Percentiles rank a stretch among this genome's conserved stretches.
Evolutionary conservation across 2,329 filamentous ascomycete genomes (phyloP).

Genomic region (Fusarium sp.): DNA sequence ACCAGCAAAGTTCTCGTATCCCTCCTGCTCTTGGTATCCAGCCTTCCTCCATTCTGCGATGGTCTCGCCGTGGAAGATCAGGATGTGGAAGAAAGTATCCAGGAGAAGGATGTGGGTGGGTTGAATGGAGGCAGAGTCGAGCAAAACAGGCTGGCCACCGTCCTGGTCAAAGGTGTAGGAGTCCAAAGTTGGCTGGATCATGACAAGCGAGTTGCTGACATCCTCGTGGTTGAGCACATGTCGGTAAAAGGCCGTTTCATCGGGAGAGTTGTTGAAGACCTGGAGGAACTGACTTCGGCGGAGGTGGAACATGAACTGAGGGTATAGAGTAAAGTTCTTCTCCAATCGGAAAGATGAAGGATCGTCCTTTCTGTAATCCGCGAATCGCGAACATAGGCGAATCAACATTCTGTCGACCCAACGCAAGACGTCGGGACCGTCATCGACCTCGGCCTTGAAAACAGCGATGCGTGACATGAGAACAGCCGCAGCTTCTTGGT

Average conservation of each 20-base stretch:
- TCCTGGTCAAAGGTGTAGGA: slow-evolving; percentile 98
- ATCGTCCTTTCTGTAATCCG: slow-evolving; percentile 98
- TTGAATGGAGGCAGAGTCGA: slow-evolving; percentile 97
- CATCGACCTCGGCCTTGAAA: slow-evolving; percentile 98
- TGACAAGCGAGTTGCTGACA: slow-evolving; percentile 94
- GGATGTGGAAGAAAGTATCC: slow-evolving; percentile 99
- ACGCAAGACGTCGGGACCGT: slow-evolving; percentile 95
- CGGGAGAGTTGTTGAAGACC: slow-evolving; percentile 99
- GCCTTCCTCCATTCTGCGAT: slow-evolving; percentile 98
- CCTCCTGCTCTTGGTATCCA: slow-evolving; percentile 97
- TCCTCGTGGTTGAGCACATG: slow-evolving; percentile 98
- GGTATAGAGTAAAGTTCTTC: slow-evolving; percentile 99
- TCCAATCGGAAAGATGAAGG: slow-evolving; percentile 96
- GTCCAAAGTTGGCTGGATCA: slow-evolving; percentile 98
- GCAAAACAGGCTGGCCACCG: slow-evolving; percentile 88
- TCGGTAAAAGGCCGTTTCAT: slow-evolving; percentile 98
- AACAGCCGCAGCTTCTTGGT: slow-evolving; percentile 96
- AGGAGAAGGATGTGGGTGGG: slow-evolving; percentile 92
- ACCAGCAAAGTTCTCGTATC: slow-evolving; percentile 93
- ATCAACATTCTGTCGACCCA: slow-evolving; percentile 99
- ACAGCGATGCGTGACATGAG: slow-evolving; percentile 99
- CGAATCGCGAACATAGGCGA: slow-evolving; percentile 92
- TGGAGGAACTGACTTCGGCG: slow-evolving; percentile 97
- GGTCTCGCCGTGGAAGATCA: slow-evolving; percentile 98
- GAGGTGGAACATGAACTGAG: slow-evolving; percentile 99